Base-by-base conservation (phyloP, 352 stramenopile species). In the Phytophthora tubulina region DNA sequence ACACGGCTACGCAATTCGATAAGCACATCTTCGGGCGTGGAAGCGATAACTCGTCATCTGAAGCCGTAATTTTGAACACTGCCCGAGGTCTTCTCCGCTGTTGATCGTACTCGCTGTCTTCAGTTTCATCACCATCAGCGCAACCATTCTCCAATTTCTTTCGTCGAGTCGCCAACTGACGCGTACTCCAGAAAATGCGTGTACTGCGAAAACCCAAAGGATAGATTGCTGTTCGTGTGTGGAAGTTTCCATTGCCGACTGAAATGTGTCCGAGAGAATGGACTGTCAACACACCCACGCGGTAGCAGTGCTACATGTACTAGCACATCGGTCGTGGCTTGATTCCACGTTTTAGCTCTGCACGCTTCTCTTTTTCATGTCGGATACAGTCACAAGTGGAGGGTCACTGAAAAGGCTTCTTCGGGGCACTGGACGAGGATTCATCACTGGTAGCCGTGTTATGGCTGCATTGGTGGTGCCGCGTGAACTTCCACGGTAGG, bases 101-200 rank as follows among this genome's bases (percentile, higher is more conserved):
- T n/a, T n/a, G n/a, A n/a, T n/a, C n/a, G n/a, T n/a, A n/a, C 21
- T 38, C 48, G 11, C 11, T 63, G 1, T 71, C 59, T 48, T 63
- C 66, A 27, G 4, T 48, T 21, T 66, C 48, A 15, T 35, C 52
- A 0, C 9, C 53, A 3, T 38, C 55, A 2, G 8, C 49, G 17
- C 52, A 63, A n/a, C 32, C 39, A n/a, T 57, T 70, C 46, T 72
- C 55, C 31, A 65, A 44, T 9, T 49, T 64, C 31, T 78, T 65
- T 52, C 59, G 65, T 39, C 67, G 59, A 4, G 52, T 80, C 1
- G 72, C 80, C 7, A 93, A 44, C 8, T 67, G 41, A 4, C 72
- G 73, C 0, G 84, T 84, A 15, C 92, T 98, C 95, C 95, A 99
- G 65, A 97, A 98, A 49, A 98, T 98, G 27, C 96, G 82, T 6